Base-by-base conservation (phyloP, 306 rosid species). In the Ormosia emarginata region DNA sequence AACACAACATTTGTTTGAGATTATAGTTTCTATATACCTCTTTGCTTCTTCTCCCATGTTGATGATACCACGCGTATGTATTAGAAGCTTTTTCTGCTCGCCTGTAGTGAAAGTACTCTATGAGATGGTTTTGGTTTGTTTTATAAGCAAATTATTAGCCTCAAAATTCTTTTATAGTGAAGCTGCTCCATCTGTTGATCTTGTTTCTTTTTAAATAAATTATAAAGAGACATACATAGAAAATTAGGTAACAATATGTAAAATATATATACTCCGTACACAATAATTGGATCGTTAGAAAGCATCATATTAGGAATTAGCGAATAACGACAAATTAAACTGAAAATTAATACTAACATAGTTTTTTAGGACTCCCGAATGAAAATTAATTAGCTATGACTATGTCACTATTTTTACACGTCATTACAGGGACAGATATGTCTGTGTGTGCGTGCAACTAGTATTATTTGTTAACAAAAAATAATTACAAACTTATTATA, bases 41-140 rank as follows among this genome's bases (percentile, higher is more conserved):
- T 74, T 67, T 39, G 52, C 68, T 84, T 65, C 84, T 67, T 79
- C 81, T 59, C 83, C 84, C 87, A 84, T 67, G 78, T 29, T 74
- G 78, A 59, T 15, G 74, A 59, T 41, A 30, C 14, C 10, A 14
- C 8, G 2, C 5, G 64, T 36, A 32, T 58, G 18, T 56, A 74
- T 14, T 10, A 6, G 47, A n/a, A 67, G 77, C 81, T 6, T 61
- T 43, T 14, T 14, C 7, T 10, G 0, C 5, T 3, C 1, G 10
- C 36, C 69, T 79, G n/a, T 9, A 57, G 62, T 47, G 14, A 70
- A 33, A 3, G 17, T 10, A 29, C 13, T 9, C 44, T 50, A 3
- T 41, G 65, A 53, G 30, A 71, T 71, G 29, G 53, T 33, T 71
- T 71, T 71, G 43, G 24, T 56, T 67, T 37, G 59, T 50, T 57